Base-by-base conservation (phyloP, 805 yeast genomes). In the Myxozyma sirexii region DNA sequence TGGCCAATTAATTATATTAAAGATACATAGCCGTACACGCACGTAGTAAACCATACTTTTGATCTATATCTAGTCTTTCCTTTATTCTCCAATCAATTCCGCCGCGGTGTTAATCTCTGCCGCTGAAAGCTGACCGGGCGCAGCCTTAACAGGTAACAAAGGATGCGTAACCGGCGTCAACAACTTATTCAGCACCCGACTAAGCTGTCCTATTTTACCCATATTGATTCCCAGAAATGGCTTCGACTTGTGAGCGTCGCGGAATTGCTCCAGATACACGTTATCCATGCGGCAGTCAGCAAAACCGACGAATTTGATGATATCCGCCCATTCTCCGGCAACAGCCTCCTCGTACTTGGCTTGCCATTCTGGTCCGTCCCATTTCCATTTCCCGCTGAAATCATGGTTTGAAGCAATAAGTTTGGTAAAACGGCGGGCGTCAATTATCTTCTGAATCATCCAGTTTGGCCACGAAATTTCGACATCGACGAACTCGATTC, bases 361-460 rank as follows among this genome's bases (percentile, higher is more conserved):
- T 68, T 83, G 85, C 96, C 96, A 92, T 69, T 84, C 90, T 15
- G 83, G 78, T 62, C 81, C 76, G 56, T 74, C 75, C 97, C 96
- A 91, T 57, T 79, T 76, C 73, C 79, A 79, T 6, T 71, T 68
- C 26, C 88, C 96, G 12, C 78, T 70, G 58, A 85, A 82, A 71
- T 90, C 96, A 69, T 89, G 96, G 68, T 87, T 88, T 0, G 97
- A 87, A 13, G 90, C 94, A 72, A 93, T 88, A 37, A 93, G 76
- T 69, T 82, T 82, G 15, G 96, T 85, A 71, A 77, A 80, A 2
- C 83, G 82, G 69, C 83, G 84, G 45, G 74, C 75, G 23, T 79
- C 76, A 45, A 83, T 75, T 15, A 90, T 73, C 19, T 79, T 75
- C 54, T 80, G 81, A 59, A 83, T 76, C 19, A 88, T 70, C 4